A percentile compares a stretch with the other conserved stretches of the same genome.
Evolutionary conservation across 495 filamentous ascomycete genomes (phyloP).

Genomic region (Penicillium dipodomyicola): DNA sequence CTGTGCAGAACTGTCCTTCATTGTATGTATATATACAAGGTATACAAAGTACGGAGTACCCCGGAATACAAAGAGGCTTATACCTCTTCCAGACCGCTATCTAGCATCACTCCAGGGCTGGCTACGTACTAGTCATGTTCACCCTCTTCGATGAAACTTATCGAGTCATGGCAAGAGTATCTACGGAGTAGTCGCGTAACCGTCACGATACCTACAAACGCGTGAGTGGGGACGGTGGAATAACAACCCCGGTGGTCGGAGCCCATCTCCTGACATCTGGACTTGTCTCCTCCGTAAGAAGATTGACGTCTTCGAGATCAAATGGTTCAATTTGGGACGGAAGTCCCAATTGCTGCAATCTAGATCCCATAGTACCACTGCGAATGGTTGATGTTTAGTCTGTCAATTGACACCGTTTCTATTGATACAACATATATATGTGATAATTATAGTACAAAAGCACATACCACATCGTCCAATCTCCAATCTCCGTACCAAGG

Average conservation of each 20-base stretch:
- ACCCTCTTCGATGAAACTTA: not conserved
- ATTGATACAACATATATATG: not conserved
- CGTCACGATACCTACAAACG: slow-evolving; percentile 1
- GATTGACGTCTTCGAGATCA: not conserved
- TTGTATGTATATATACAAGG: no score
- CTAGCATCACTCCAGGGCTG: not conserved
- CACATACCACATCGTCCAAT: slow-evolving; percentile 1
- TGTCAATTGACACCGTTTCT: not conserved
- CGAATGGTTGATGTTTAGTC: not conserved
- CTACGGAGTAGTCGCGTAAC: not conserved
- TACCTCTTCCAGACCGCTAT: not conserved
- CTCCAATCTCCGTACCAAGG: slow-evolving; percentile 4
- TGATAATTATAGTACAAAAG: slow-evolving; percentile 7
- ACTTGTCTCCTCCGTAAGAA: no score
- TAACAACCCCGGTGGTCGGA: slow-evolving; percentile 26
- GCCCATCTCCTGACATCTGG: slow-evolving; percentile 11
- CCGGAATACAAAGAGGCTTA: no score
- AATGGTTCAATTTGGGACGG: not conserved
- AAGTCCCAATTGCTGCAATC: no score
- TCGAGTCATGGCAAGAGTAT: not conserved
- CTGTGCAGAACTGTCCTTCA: not conserved
- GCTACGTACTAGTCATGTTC: not conserved
- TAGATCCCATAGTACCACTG: not conserved
- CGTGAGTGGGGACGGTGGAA: slow-evolving; percentile 19
- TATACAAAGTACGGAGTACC: no score